A percentile compares a stretch with the other conserved stretches of the same genome.
phyloP scores from a whole-genome alignment of 495 filamentous ascomycete species.

The Pseudomonodictys pantanalensis region DNA sequence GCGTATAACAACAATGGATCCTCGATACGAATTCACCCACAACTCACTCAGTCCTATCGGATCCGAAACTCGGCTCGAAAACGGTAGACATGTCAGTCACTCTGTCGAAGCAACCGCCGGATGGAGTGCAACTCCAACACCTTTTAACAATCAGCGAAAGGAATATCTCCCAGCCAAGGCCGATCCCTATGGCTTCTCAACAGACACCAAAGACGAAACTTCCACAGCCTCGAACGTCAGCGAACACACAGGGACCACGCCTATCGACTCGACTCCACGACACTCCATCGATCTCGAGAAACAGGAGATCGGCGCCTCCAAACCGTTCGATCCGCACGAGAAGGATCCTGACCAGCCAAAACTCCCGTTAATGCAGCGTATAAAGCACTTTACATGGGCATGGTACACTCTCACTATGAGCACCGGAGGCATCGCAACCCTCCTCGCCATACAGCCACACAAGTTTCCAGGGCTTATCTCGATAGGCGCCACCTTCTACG shows the following conservation, averaged over 20 bases:
- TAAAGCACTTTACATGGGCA: conserved; percentile 70
- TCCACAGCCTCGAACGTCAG: conserved; percentile 9
- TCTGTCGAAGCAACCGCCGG: too few species aligned
- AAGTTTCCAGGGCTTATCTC: conserved; percentile 56
- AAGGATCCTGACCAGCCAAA: conserved; percentile 22
- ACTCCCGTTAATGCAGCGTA: conserved; percentile 45
- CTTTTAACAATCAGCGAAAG: neutral
- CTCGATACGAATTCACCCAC: conserved; percentile 9
- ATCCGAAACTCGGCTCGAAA: conserved; percentile 14
- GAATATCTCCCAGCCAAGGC: neutral
- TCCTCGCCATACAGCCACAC: conserved; percentile 58
- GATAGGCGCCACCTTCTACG: conserved; percentile 60
- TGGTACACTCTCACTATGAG: conserved; percentile 71
- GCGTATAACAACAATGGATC: conserved; percentile 11
- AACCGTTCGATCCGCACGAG: conserved; percentile 6
- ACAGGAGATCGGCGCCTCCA: neutral
- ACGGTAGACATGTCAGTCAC: neutral
- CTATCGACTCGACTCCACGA: conserved; percentile 5
- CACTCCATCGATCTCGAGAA: conserved; percentile 22
- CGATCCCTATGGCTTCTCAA: neutral
- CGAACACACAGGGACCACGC: conserved; percentile 5
- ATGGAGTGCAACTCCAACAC: too few species aligned
- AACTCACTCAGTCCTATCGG: neutral
- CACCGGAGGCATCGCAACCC: conserved; percentile 61
- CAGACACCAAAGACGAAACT: conserved; percentile 7